Base-by-base conservation (phyloP, 1,284 basidiomycete genomes). In the Boletus semigastroideus region DNA sequence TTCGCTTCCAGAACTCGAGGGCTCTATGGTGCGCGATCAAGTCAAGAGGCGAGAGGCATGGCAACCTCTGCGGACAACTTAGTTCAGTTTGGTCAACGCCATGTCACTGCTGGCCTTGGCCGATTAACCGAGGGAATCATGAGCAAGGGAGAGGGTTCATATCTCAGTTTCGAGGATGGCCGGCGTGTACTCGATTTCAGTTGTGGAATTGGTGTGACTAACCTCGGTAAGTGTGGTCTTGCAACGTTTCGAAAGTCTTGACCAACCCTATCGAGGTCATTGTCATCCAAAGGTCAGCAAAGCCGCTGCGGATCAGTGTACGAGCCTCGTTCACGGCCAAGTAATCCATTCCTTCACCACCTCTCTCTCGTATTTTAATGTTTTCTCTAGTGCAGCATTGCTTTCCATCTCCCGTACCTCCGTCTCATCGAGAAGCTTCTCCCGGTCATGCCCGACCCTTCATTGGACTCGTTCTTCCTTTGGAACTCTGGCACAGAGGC, bases 401-500 rank as follows among this genome's bases (percentile, higher is more conserved):
- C 82, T 5, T 87, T 87, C 71, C 83, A 89, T 58, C 80, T 78
- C 54, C 87, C 88, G 0, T 91, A 92, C 68, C 76, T 92, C 19
- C 75, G 82, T 46, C 83, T 94, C 58, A 86, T 93, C 59, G 79
- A 92, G 65, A 80, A 78, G 54, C 77, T 94, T 9, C 70, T 92
- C n/a, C 87, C 90, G 1, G 72, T 89, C 57, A 90, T 94, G 83
- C 92, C 94, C 1, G 77, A 96, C 70, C 77, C 84, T 0, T 94
- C 92, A 3, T 79, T 98, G 40, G 90, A 95, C 71, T 92, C 92
- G 17, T 95, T 98, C 79, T 96, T 92, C 79, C 91, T 95, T 72
- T 93, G 90, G 90, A 98, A 94, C 76, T 96, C 93, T 6, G 94
- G 93, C 14, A 88, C 92, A 3, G 94, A 97, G 67, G 94, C 92